A percentile compares a stretch with the other conserved stretches of the same genome.
Evolutionary conservation across 306 rosid species (phyloP).

Genomic region (Canavalia gladiata): DNA sequence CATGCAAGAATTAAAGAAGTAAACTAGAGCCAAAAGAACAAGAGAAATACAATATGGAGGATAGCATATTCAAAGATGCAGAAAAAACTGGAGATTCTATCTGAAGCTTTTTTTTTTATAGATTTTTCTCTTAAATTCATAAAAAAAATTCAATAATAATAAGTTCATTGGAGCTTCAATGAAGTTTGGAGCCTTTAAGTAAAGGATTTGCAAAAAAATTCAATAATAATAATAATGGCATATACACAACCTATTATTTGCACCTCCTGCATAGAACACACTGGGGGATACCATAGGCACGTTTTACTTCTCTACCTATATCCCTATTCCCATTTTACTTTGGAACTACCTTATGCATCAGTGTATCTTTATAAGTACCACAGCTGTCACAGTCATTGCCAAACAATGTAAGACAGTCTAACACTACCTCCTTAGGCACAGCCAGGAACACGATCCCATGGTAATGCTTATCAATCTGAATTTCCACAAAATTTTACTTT

Average conservation of each 20-base stretch:
- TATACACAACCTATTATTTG: not conserved
- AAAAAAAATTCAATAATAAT: not conserved
- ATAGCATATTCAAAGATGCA: not conserved
- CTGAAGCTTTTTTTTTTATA: not conserved
- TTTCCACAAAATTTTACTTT: constrained; percentile 6
- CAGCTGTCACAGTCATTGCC: not conserved
- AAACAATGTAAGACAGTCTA: not conserved
- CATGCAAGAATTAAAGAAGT: constrained; percentile 1
- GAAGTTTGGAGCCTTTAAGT: constrained; percentile 28
- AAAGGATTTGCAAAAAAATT: constrained; percentile 15
- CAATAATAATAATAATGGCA: not conserved
- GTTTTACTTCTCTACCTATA: not conserved
- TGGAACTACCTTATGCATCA: not conserved
- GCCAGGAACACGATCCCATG: not conserved
- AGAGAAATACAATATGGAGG: constrained; percentile 1
- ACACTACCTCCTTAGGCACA: constrained; percentile 13
- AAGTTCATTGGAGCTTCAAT: not conserved
- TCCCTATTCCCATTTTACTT: too few relatives aligned
- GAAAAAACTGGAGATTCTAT: not conserved
- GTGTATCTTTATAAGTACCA: not conserved
- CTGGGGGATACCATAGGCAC: not conserved
- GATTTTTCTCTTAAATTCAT: constrained; percentile 23
- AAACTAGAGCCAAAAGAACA: constrained; percentile 8
- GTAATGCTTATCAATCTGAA: constrained; percentile 1
- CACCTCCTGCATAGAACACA: not conserved